phyloP scores from a whole-genome alignment of 306 rosid genomes.

The Inga laurina region DNA sequence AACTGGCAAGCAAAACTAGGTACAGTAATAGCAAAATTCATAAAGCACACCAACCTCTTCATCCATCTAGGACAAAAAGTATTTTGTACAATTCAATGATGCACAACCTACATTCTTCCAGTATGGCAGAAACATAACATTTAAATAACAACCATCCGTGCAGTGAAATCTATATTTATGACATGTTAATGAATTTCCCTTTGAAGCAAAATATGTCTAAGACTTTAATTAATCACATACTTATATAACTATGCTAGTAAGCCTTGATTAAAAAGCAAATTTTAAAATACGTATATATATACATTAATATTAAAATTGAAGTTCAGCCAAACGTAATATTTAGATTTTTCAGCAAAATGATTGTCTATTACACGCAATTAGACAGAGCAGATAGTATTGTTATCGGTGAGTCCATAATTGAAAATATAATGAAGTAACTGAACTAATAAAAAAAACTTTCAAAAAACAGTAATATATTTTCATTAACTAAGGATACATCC shows the following conservation, averaged over 20 bases:
- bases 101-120: neutral
- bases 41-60: slow-evolving; percentile 4
- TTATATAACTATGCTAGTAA: too few species aligned
- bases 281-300: too few species aligned
- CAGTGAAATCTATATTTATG: slow-evolving; percentile 3
- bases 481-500: slow-evolving; percentile 12
- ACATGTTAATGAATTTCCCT: neutral
- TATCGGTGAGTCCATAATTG: neutral
- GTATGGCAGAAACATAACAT: slow-evolving; percentile 12
- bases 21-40: neutral
- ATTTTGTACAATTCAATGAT: neutral
- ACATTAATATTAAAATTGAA: neutral
- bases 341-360: slow-evolving; percentile 21
- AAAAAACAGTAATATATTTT: slow-evolving; percentile 4
- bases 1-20: neutral
- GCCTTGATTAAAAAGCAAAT: neutral
- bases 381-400: neutral
- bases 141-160: neutral
- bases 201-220: neutral
- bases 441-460: neutral
- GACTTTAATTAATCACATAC: neutral
- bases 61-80: neutral
- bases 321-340: slow-evolving; percentile 24
- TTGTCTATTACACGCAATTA: neutral
- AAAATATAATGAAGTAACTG: neutral